Evolutionary conservation across 2,329 filamentous ascomycete species (phyloP).

Genomic region (Curvularia verruculosa): DNA sequence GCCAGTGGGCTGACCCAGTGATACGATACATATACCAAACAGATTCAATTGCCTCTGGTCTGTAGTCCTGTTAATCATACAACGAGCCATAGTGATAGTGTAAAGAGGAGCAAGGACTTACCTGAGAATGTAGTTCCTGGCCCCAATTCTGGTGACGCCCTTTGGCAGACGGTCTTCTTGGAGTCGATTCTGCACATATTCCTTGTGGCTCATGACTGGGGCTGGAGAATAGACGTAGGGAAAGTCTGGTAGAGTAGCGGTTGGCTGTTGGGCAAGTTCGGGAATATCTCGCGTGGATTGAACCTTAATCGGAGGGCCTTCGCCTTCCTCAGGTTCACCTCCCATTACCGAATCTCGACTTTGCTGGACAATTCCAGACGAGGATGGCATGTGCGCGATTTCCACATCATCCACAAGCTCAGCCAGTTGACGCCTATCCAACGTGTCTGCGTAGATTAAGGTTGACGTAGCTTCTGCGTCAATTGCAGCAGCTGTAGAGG

Average conservation of each 20-base stretch:
- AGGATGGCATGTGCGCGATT: constrained; percentile 20
- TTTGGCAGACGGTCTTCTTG: constrained; percentile 56
- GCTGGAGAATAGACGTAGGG: constrained; percentile 40
- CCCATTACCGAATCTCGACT: constrained; percentile 25
- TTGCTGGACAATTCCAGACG: constrained; percentile 8
- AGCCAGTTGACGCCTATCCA: constrained; percentile 36
- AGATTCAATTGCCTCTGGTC: constrained; percentile 79
- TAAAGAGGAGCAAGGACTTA: constrained; percentile 25
- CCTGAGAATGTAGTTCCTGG: constrained; percentile 68
- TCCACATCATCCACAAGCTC: constrained; percentile 33
- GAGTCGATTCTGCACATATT: constrained; percentile 48
- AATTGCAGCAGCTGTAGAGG: constrained; percentile 11
- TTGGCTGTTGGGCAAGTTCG: constrained; percentile 21
- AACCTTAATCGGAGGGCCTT: constrained; percentile 33
- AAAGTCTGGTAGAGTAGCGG: constrained; percentile 33
- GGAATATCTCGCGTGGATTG: constrained; percentile 19
- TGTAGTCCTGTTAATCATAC: constrained; percentile 15
- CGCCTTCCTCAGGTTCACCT: constrained; percentile 28
- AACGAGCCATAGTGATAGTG: not conserved
- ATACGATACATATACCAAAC: constrained; percentile 79
- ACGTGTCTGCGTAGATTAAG: constrained; percentile 26
- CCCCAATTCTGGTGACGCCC: constrained; percentile 63
- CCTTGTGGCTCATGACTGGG: constrained; percentile 41
- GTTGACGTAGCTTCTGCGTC: constrained; percentile 27
- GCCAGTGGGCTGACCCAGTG: constrained; percentile 69